Conservation (phyloP, 225 moss, liverwort and hornwort genomes). For the Lunularia cruciata region DNA sequence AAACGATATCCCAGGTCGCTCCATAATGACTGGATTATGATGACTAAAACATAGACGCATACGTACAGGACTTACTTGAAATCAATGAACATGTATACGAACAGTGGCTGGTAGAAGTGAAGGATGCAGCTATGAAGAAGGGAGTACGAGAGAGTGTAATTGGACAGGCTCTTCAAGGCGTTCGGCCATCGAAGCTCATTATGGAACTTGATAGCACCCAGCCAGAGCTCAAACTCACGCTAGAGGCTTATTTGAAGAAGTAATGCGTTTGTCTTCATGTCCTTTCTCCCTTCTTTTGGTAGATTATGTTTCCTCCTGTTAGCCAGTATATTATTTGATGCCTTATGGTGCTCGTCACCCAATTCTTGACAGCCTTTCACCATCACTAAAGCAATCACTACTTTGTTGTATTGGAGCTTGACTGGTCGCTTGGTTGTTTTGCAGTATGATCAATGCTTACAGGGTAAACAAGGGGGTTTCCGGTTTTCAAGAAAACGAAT, state of each 20-base stretch:
- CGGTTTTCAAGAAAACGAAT: constrained; percentile 45
- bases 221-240: constrained; percentile 68
- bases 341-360: no score
- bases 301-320: background rate
- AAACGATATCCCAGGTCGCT: no score
- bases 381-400: no score
- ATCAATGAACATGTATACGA: constrained; percentile 32
- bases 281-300: background rate
- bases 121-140: constrained; percentile 41
- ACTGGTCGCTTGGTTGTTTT: background rate
- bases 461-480: constrained; percentile 56
- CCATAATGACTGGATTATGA: no score
- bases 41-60: background rate
- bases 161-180: constrained; percentile 48
- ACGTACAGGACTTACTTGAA: constrained; percentile 4
- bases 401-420: background rate
- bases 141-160: constrained; percentile 59
- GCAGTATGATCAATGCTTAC: constrained; percentile 59
- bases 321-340: no score
- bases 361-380: no score
- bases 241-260: constrained; percentile 66
- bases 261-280: constrained; percentile 19
- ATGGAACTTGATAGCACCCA: constrained; percentile 32
- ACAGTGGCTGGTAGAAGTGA: constrained; percentile 55
- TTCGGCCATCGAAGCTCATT: constrained; percentile 47